phyloP scores from a whole-genome alignment of 2,329 filamentous ascomycete species.

The Fusarium longipes region DNA sequence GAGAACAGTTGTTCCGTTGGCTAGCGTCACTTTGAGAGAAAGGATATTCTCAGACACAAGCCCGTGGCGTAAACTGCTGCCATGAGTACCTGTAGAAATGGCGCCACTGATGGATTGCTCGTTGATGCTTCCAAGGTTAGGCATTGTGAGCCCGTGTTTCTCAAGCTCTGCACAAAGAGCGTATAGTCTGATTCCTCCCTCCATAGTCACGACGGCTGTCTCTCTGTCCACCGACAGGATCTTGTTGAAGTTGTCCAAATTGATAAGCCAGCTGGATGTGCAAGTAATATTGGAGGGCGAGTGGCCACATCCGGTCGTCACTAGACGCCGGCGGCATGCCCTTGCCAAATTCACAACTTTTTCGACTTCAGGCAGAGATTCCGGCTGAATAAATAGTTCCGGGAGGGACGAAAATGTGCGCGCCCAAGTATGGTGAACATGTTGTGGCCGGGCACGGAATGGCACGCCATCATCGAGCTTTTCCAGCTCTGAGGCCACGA shows the following conservation, averaged over 20 bases:
- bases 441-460: conserved; percentile 78
- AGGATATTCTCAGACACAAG: conserved; percentile 83
- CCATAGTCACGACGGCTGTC: conserved; percentile 76
- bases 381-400: conserved; percentile 90
- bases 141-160: conserved; percentile 81
- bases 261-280: conserved; percentile 93
- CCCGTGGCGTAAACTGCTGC: conserved; percentile 85
- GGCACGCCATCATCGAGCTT: conserved; percentile 62
- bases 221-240: conserved; percentile 76
- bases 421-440: conserved; percentile 94
- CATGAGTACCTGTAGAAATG: conserved; percentile 93
- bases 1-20: conserved; percentile 77
- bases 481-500: conserved; percentile 50
- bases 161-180: conserved; percentile 80
- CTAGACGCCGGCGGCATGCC: conserved; percentile 81
- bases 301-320: conserved; percentile 90
- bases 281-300: conserved; percentile 93
- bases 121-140: conserved; percentile 94
- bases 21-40: conserved; percentile 81
- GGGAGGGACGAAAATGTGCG: conserved; percentile 89
- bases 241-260: conserved; percentile 84
- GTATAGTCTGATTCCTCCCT: conserved; percentile 88
- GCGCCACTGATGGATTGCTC: conserved; percentile 92
- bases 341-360: conserved; percentile 85
- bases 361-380: conserved; percentile 82